phyloP scores from a whole-genome alignment of 2,329 filamentous ascomycete species.

The Bipolaris oryzae region DNA sequence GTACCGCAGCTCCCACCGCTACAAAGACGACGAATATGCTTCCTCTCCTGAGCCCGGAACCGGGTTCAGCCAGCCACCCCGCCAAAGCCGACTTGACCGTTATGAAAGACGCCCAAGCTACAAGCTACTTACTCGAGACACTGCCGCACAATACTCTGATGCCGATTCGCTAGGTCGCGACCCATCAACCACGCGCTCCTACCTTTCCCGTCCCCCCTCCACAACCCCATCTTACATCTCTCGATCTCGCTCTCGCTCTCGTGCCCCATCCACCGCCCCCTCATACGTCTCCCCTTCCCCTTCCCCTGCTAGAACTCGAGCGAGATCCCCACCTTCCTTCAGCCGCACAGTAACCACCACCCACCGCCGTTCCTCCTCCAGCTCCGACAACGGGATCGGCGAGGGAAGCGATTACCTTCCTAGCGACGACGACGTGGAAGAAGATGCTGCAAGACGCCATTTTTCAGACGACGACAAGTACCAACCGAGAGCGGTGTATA shows the following conservation, averaged over 20 bases:
- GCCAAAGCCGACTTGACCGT: not conserved
- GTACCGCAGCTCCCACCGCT: not conserved
- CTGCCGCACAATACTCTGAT: slow-evolving; percentile 1
- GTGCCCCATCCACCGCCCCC: not conserved
- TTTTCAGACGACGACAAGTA: not conserved
- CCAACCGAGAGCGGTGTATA: not conserved
- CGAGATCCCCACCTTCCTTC: not conserved
- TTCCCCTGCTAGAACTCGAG: not conserved
- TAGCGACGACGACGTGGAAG: slow-evolving; percentile 5
- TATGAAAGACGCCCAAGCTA: not conserved
- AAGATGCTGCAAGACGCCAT: not conserved
- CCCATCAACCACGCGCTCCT: not conserved
- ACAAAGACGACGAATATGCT: not conserved
- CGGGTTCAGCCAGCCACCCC: not conserved
- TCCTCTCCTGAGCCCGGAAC: not conserved
- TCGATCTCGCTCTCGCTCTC: not conserved
- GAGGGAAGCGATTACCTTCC: slow-evolving; percentile 5
- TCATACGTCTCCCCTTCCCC: not conserved
- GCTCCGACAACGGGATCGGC: not conserved
- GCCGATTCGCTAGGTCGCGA: slow-evolving; percentile 8
- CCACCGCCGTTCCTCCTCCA: not conserved
- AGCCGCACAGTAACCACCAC: not conserved
- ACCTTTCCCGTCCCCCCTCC: not conserved
- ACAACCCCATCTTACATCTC: not conserved
- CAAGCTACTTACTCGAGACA: no score